Conservation (phyloP, 2,329 filamentous ascomycete species). For the Ophiobolus disseminans region DNA sequence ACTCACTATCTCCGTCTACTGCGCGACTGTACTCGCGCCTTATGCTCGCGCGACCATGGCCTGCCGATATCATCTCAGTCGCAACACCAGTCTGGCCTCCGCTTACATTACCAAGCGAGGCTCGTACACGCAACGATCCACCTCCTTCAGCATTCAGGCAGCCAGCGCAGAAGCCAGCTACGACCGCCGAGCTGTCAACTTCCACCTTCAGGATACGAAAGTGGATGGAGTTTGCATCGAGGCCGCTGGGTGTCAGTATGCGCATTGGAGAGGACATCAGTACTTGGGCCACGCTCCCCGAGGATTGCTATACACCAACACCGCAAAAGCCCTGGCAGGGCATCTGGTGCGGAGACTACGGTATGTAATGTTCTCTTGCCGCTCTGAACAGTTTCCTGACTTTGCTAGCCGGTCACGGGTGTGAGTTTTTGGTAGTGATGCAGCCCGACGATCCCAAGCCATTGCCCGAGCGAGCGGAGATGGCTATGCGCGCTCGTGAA, state of each 20-base stretch:
- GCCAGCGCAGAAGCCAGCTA: slow-evolving; percentile 58
- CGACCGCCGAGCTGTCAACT: slow-evolving; percentile 68
- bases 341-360: slow-evolving; percentile 93
- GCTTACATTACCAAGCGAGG: slow-evolving; percentile 67
- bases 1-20: slow-evolving; percentile 19
- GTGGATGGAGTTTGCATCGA: slow-evolving; percentile 72
- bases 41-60: slow-evolving; percentile 66
- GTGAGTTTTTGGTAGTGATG: slow-evolving; percentile 83
- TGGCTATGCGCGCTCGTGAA: slow-evolving; percentile 35
- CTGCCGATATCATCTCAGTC: slow-evolving; percentile 47
- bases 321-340: slow-evolving; percentile 81
- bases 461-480: slow-evolving; percentile 46
- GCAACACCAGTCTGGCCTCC: slow-evolving; percentile 74
- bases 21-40: slow-evolving; percentile 69
- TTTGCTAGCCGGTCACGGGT: slow-evolving; percentile 84
- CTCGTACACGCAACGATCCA: slow-evolving; percentile 61
- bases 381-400: too few species aligned
- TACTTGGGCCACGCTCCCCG: slow-evolving; percentile 76
- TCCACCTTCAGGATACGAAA: slow-evolving; percentile 75
- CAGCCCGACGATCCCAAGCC: slow-evolving; percentile 67
- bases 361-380: too few species aligned
- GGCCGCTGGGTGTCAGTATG: slow-evolving; percentile 41
- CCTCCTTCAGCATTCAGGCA: slow-evolving; percentile 54
- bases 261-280: slow-evolving; percentile 61
- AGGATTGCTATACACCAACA: slow-evolving; percentile 80